Evolutionary conservation across 2,329 filamentous ascomycete species (phyloP), one percentile per base, ranked within the genome.

Genomic region (Colletotrichum tamarilloi): DNA sequence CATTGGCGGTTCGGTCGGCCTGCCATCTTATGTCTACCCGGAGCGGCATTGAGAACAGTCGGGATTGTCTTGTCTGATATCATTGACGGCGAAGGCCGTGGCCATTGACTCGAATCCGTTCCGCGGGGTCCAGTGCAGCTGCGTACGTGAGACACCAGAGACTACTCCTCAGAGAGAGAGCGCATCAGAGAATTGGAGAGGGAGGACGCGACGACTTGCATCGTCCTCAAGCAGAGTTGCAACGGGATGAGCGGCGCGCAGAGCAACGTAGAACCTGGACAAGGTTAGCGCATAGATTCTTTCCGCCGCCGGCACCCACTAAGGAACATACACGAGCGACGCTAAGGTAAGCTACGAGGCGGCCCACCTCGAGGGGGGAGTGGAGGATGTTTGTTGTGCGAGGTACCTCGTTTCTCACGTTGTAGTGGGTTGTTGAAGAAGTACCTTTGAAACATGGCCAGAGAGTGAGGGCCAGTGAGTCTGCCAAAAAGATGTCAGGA

Each of bases 301-400:
- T 71, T 42, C 68, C 62, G 62, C 56, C 52, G 56, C 62, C 63
- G 35, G 56, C 68, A 32, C 55, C 69, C 69, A 72, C 69, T 72
- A 30, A 52, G 58, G 60, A 46, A 66, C 53, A 64, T 69, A 69
- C 59, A 73, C 70, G 70, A 73, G 67, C 59, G 24, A 24, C 38
- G 58, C 42, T 32, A 24, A 14, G 8, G 26, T 14, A 4, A 26
- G 58, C 42, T 49, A n/a, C 12, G 4, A 28, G 52, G 26, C 14
- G 46, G 3, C 49, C 62, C 62, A 38, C 46, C 52, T 24, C 7
- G n/a, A 6, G 38, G 14, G 14, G 35, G 38, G 38, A 42, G 38
- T 16, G 38, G 38, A 64, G 12, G 32, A 35, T 35, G 62, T 64
- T 52, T 63, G 2, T 42, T 14, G 32, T 12, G 16, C 30, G 9